Evolutionary conservation across 495 filamentous ascomycete species (phyloP).

Genomic region (Penicillium flavigenum): DNA sequence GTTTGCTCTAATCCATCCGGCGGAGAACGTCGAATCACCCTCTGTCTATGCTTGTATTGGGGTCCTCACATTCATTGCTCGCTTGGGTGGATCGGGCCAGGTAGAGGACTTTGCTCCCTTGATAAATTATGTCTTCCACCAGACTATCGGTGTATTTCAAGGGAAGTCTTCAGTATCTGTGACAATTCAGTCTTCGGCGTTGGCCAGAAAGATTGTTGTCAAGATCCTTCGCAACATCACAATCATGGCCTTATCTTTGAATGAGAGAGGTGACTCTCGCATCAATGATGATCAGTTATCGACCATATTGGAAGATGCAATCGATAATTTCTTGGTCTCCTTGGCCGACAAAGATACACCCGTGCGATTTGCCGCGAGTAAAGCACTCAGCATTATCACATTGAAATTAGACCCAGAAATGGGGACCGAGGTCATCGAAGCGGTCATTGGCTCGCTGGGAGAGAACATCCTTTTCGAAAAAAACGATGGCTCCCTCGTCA

Average conservation of each 20-base stretch:
- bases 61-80: conserved; percentile 72
- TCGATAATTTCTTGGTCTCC: conserved; percentile 70
- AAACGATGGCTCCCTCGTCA: conserved; percentile 38
- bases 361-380: conserved; percentile 86
- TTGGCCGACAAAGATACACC: conserved; percentile 85
- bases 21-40: conserved; percentile 29
- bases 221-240: conserved; percentile 77
- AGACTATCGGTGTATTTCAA: conserved; percentile 43
- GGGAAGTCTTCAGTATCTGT: conserved; percentile 42
- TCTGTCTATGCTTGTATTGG: conserved; percentile 66
- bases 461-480: conserved; percentile 71
- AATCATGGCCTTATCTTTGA: conserved; percentile 56
- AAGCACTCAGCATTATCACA: conserved; percentile 83
- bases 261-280: conserved; percentile 36
- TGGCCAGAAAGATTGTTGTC: conserved; percentile 75
- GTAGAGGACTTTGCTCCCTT: conserved; percentile 52
- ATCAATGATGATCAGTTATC: conserved; percentile 46
- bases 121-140: conserved; percentile 49
- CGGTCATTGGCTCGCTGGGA: conserved; percentile 70
- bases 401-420: conserved; percentile 74
- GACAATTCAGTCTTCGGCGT: conserved; percentile 62
- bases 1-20: conserved; percentile 52
- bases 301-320: conserved; percentile 48
- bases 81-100: conserved; percentile 60
- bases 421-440: conserved; percentile 81